A percentile compares a stretch with the other conserved stretches of the same genome.
phyloP scores from a whole-genome alignment of 2,329 filamentous ascomycete species.

The Ceratocystis eucalypticola region DNA sequence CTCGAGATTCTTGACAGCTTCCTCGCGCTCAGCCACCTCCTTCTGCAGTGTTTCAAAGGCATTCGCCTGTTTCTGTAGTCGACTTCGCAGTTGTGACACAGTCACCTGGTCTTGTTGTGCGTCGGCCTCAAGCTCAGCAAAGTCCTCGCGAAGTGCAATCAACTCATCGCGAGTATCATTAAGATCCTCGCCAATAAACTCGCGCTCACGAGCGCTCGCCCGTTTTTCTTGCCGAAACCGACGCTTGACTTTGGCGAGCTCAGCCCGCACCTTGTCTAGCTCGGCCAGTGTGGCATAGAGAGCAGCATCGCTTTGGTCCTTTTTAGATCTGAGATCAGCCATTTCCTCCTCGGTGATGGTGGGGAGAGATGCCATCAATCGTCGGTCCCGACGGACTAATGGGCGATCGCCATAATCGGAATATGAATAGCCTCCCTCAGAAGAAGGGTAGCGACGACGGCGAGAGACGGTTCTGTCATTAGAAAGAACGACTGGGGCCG shows the following conservation, averaged over 20 bases:
- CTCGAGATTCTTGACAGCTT: constrained; percentile 31
- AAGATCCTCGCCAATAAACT: constrained; percentile 76
- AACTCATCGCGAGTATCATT: constrained; percentile 31
- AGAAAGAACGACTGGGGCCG: not conserved
- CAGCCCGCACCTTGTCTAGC: constrained; percentile 49
- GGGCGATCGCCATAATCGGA: not conserved
- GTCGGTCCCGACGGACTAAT: not conserved
- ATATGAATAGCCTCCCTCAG: not conserved
- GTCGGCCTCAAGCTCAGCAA: constrained; percentile 50
- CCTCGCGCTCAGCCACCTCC: constrained; percentile 86
- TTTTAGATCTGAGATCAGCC: constrained; percentile 11
- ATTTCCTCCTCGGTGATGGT: constrained; percentile 16
- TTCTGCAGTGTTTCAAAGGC: constrained; percentile 78
- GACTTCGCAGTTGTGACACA: constrained; percentile 52
- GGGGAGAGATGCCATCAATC: not conserved
- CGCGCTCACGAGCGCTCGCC: constrained; percentile 30
- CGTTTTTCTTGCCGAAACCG: constrained; percentile 16
- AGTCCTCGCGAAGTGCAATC: constrained; percentile 14
- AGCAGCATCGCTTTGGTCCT: constrained; percentile 15
- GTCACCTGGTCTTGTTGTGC: constrained; percentile 59
- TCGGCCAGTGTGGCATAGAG: constrained; percentile 54
- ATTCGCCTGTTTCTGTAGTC: constrained; percentile 68
- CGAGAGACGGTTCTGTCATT: not conserved
- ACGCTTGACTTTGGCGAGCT: constrained; percentile 10
- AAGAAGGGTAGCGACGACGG: not conserved